Evolutionary conservation across 345 rosid genomes (phyloP).

Genomic region (Eucalyptus caleyi): DNA sequence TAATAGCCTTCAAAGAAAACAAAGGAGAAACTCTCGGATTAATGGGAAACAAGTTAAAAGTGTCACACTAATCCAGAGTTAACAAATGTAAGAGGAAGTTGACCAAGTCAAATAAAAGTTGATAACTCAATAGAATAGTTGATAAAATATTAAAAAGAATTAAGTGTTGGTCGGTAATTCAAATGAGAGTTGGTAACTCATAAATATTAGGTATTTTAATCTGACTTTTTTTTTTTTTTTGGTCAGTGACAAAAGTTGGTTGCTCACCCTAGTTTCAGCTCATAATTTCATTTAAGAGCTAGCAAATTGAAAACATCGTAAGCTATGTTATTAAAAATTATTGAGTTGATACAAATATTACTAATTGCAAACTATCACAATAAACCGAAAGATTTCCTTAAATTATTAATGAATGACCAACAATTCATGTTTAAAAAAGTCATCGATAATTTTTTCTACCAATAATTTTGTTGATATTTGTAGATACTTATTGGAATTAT

Average conservation of each 20-base stretch:
- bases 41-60: background rate
- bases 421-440: background rate
- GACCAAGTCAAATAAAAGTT: background rate
- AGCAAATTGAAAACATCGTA: background rate
- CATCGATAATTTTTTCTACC: background rate
- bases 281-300: background rate
- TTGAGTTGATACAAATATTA: background rate
- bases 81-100: background rate
- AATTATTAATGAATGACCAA: background rate
- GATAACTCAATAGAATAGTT: background rate
- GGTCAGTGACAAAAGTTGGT: background rate
- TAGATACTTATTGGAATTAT: background rate
- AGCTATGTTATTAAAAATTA: background rate
- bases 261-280: background rate
- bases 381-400: background rate
- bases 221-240: too few species aligned
- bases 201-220: background rate
- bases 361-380: background rate
- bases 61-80: background rate
- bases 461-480: background rate
- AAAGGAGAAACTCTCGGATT: background rate
- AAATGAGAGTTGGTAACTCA: background rate
- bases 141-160: background rate
- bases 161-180: background rate
- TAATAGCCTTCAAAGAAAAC: background rate